phyloP scores from a whole-genome alignment of 441 rosid genomes.

The Erysimum cheiri region DNA sequence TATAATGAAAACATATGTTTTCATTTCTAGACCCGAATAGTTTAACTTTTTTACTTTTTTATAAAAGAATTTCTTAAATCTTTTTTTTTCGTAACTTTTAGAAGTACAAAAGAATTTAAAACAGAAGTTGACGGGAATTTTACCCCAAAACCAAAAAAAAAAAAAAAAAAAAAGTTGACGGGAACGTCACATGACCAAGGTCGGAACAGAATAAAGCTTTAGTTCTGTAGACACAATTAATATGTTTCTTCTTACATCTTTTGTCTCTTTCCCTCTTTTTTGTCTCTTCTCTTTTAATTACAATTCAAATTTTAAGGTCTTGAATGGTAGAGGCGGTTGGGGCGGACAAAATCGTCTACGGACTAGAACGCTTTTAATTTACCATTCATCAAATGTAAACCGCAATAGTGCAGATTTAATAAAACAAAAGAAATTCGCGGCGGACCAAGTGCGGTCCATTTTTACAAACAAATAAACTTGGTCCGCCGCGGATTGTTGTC shows the following conservation, averaged over 20 bases:
- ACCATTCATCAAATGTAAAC: no score
- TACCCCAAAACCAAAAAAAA: no score
- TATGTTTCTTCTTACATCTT: constrained; percentile 43
- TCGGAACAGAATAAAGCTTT: constrained; percentile 38
- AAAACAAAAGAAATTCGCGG: no score
- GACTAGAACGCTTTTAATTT: no score
- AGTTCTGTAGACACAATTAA: constrained; percentile 41
- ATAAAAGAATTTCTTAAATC: neutral
- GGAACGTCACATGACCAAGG: constrained; percentile 40
- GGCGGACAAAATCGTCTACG: no score
- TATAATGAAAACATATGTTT: constrained; percentile 11
- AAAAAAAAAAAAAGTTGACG: constrained; percentile 33
- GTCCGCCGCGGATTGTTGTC: no score
- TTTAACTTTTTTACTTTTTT: neutral
- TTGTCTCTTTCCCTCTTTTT: constrained; percentile 32
- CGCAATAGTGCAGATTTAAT: no score
- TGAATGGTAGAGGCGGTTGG: no score
- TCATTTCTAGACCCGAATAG: neutral
- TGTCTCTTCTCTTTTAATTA: constrained; percentile 26
- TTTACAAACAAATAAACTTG: no score
- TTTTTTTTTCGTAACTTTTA: neutral
- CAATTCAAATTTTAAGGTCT: neutral
- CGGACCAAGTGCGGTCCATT: no score
- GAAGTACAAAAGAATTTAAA: constrained; percentile 9
- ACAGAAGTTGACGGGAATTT: constrained; percentile 38